Base-by-base conservation (phyloP, 192 early-diverging fungal genomes). In the Entomortierella chlamydospora region DNA sequence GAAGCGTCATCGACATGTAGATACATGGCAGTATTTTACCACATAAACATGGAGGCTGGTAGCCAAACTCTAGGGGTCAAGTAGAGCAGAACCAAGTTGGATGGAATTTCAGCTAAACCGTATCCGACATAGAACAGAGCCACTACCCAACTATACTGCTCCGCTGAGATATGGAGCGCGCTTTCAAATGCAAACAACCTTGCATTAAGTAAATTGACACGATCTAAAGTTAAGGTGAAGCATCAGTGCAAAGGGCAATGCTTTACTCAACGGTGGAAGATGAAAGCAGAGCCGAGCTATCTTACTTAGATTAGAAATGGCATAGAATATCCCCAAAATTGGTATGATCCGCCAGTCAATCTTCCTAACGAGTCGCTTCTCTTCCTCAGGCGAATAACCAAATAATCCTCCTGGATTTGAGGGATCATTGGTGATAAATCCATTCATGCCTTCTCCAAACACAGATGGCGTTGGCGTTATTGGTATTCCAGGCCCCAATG, bases 301-400 rank as follows among this genome's bases (percentile, higher is more conserved):
- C 59, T 53, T 69, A 78, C 74, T 59, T 1, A 78, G 55, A 2
- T 66, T 70, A 2, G 74, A 78, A 18, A 61, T 55, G 17, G 42
- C 66, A 45, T 83, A 83, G 52, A 81, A 62, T 28, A 83, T 56
- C 6, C 70, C 66, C 31, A 83, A 20, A 20, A 73, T 83, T 9
- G 82, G 77, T 13, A 83, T 61, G 23, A 81, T 50, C n/a, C 77
- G 37, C 55, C 78, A 62, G 58, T 83, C 82, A 22, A 83, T 81
- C 60, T 81, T 83, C n/a, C 67, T 59, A 22, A 83, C 82, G 10
- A 83, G 42, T 5, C 31, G 50, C 23, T 73, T 62, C 58, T 83
- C 82, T 22, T 76, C 81, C 60, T 70, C 72, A 29, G 63, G 63
- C 2, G 63, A 51, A 37, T 78, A 78, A 17, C 61, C 67, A 54